These are phyloP conservation scores for Fusarium buharicum DNA, from an alignment of 2,329 filamentous ascomycete species.

Conservation along the genomic window DNA sequence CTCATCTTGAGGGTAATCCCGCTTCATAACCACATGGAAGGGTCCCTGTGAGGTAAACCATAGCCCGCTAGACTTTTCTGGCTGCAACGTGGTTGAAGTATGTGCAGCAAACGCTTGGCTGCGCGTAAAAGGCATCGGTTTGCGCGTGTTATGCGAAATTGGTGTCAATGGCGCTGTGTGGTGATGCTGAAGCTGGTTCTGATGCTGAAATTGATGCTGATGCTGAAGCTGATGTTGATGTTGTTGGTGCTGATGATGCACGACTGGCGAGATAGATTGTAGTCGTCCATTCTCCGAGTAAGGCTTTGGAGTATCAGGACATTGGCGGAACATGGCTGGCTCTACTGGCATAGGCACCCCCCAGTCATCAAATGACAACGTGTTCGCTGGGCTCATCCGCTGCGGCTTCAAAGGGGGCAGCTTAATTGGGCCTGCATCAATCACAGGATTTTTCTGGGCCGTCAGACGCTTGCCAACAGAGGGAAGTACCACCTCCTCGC, in stretches of 20 bases:
- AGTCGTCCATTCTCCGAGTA: slow-evolving; percentile 34
- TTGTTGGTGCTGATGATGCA: neutral
- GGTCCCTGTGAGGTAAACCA: slow-evolving; percentile 16
- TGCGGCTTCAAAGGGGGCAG: slow-evolving; percentile 49
- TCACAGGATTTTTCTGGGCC: slow-evolving; percentile 14
- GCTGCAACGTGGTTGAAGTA: slow-evolving; percentile 36
- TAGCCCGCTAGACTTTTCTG: slow-evolving; percentile 35
- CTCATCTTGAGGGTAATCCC: slow-evolving; percentile 29
- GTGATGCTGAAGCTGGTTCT: neutral
- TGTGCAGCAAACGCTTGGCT: slow-evolving; percentile 41
- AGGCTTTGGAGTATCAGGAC: slow-evolving; percentile 17
- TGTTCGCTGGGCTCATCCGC: slow-evolving; percentile 18
- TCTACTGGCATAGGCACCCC: slow-evolving; percentile 46
- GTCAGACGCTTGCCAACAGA: slow-evolving; percentile 33
- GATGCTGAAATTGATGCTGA: too few species aligned
- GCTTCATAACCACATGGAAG: slow-evolving; percentile 24
- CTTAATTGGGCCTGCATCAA: slow-evolving; percentile 27
- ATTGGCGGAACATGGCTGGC: slow-evolving; percentile 24
- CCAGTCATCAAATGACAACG: slow-evolving; percentile 25
- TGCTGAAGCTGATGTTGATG: too few species aligned
- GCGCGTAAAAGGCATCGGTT: slow-evolving; percentile 27
- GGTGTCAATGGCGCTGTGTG: slow-evolving; percentile 40
- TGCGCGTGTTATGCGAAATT: slow-evolving; percentile 49
- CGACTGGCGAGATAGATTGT: slow-evolving; percentile 30
- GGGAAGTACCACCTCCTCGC: slow-evolving; percentile 49